Percentiles rank a stretch among this genome's conserved stretches.
These are phyloP conservation scores for Aspergillus bridgeri DNA, from an alignment of 495 filamentous ascomycete species.

Conservation along the genomic window DNA sequence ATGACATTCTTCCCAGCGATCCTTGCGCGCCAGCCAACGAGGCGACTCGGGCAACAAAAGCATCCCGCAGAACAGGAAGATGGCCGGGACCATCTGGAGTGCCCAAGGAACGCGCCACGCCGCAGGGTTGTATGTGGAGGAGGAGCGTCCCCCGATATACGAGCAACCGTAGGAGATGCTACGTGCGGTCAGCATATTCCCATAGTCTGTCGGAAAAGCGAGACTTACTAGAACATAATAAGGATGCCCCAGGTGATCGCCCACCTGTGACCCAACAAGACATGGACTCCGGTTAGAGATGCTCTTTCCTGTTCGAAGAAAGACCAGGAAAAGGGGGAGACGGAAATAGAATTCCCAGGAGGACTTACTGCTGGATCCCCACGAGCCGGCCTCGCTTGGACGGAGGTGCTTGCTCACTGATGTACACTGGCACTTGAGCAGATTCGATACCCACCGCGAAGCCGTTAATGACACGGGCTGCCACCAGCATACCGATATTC, in stretches of 20 bases:
- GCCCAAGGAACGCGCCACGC: constrained; percentile 77
- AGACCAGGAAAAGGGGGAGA: not conserved
- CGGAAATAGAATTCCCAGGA: not conserved
- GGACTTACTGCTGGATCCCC: constrained; percentile 56
- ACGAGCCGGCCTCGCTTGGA: constrained; percentile 70
- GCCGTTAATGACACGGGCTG: constrained; percentile 76
- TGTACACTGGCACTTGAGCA: constrained; percentile 78
- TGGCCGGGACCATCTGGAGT: constrained; percentile 69
- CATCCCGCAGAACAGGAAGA: constrained; percentile 61
- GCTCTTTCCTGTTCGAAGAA: not conserved
- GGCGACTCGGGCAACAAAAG: constrained; percentile 74
- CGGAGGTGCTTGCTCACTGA: constrained; percentile 70
- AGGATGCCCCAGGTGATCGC: constrained; percentile 81
- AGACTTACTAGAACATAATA: constrained; percentile 66
- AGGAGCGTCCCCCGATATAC: constrained; percentile 46
- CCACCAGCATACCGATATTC: constrained; percentile 71
- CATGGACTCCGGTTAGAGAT: not conserved
- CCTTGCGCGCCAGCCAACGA: constrained; percentile 73
- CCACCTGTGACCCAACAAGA: constrained; percentile 37
- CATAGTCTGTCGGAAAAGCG: not conserved
- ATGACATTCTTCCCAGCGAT: constrained; percentile 70
- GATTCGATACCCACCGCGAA: constrained; percentile 75
- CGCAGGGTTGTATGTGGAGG: constrained; percentile 35
- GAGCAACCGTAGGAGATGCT: constrained; percentile 71
- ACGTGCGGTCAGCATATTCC: not conserved